Base-by-base conservation (phyloP, 2,329 filamentous ascomycete genomes). In the Penicillium frequentans region DNA sequence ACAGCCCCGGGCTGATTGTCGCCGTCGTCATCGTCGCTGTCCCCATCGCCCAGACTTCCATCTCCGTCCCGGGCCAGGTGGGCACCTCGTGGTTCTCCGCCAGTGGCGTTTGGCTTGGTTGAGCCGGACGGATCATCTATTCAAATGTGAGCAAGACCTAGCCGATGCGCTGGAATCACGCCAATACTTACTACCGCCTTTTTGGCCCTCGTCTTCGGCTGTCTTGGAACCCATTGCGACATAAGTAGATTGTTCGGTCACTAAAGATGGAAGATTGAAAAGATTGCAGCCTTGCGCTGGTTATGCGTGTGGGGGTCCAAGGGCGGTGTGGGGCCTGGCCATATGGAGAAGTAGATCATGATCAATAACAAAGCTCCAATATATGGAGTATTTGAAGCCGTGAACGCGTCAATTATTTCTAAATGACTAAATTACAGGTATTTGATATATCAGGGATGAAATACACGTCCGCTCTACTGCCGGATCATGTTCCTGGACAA, bases 31-130 rank as follows among this genome's bases (percentile, higher is more conserved):
- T 65, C 68, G 16, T 56, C 66, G 29, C 61, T 65, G 16, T 56
- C 67, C 5, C 53, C 67, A 43, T 70, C 75, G 21, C 74, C 77
- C 47, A 79, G 54, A 47, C 63, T 74, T 4, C 75, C 73, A 52
- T 81, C 79, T 8, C 77, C 77, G 55, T 81, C 78, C 43, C 73
- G 71, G 57, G 73, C 71, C 42, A 74, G 60, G 56, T 80, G 77
- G 6, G 63, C 63, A 33, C 77, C 78, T 8, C 75, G 74, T 39
- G 77, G 75, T 57, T 79, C 75, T 48, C 78, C 79, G 43, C 77
- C 76, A 49, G 62, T 56, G 39, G 57, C 59, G 58, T 58, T 64
- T 51, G 64, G 31, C 6, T 62, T 64, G 54, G 58, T 61, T 48
- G 70, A 60, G 57, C 58, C 49, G 51, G 64, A 58, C 51, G 64